Conservation (phyloP, 495 filamentous ascomycete genomes). For the Talaromyces nanjingensis region DNA sequence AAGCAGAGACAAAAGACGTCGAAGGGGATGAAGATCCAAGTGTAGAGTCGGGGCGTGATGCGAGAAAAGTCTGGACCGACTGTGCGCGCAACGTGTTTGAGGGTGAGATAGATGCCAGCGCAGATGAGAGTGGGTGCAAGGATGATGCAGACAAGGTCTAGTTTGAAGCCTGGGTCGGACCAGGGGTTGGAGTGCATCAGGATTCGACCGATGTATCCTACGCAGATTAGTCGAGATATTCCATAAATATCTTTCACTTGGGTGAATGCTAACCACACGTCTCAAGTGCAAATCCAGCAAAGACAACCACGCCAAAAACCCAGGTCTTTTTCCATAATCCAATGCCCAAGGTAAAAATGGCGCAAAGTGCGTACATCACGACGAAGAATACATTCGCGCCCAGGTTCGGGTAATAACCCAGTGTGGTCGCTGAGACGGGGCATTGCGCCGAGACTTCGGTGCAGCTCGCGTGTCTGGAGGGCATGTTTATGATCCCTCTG, state of each 20-base stretch:
- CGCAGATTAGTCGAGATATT: slow-evolving; percentile 14
- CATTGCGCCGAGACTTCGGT: slow-evolving; percentile 41
- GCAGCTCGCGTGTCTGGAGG: slow-evolving; percentile 26
- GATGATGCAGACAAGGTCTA: slow-evolving; percentile 62
- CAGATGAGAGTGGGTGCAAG: slow-evolving; percentile 60
- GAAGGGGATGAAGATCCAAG: slow-evolving; percentile 61
- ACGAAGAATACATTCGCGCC: slow-evolving; percentile 57
- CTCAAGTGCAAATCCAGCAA: slow-evolving; percentile 25
- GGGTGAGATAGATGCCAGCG: slow-evolving; percentile 59
- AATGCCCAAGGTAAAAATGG: slow-evolving; percentile 36
- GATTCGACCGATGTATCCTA: slow-evolving; percentile 56
- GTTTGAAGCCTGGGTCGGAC: slow-evolving; percentile 51
- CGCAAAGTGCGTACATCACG: slow-evolving; percentile 45
- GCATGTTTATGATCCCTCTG: neutral
- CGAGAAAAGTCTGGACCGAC: slow-evolving; percentile 48
- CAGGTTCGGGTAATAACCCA: slow-evolving; percentile 61
- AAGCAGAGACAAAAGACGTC: slow-evolving; percentile 57
- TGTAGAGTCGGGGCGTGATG: slow-evolving; percentile 52
- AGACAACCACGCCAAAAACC: slow-evolving; percentile 47
- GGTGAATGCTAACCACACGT: slow-evolving; percentile 14
- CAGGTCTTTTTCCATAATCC: slow-evolving; percentile 55
- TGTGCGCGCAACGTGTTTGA: slow-evolving; percentile 56
- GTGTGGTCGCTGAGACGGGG: slow-evolving; percentile 53
- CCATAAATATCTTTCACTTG: neutral
- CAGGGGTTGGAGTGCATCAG: slow-evolving; percentile 55